Evolutionary conservation across 371 early-diverging fungal species (phyloP), one percentile per base, ranked within the genome.

Genomic region (Rhizopus delemar): DNA sequence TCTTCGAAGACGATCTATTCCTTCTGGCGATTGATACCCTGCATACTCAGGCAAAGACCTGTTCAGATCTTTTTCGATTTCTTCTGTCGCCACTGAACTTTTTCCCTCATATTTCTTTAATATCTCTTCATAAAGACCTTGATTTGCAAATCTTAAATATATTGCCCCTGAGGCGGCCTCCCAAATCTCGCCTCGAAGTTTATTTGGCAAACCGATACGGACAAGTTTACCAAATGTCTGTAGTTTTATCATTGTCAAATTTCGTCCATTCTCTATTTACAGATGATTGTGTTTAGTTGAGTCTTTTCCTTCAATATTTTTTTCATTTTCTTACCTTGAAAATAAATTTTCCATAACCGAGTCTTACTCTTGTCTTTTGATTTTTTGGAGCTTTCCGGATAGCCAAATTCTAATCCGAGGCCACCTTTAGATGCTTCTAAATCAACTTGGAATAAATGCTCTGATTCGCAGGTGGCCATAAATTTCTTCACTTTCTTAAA

Each of bases 1-100:
- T 15, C 94, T 80, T 8, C 99, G 87, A 50, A 98, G 78, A 4
- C 92, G 82, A 43, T 92, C 80, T 51, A 98, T 97, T 0, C 99
- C 99, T 63, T 97, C 90, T 13, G 84, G 81, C 0, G 82, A 86
- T 71, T 97, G 96, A 75, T 94, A 98, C 0, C 94, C 97, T 2
- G 87, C 69, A 66, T 97, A 96, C 67, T 98, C 98, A 0, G 98
- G 98, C 28, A 98, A 70, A 15, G 89, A 89, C 71, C 90, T 83
- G 60, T 93, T 95, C 55, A 98, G 68, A 66, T 98, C 99, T 76
- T 98, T 98, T 73, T 98, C 99, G 50, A 98, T 98, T 72, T 98
- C 99, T 55, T 97, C 99, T 0, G 87, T 84, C 4, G 92, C 88
- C n/a, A 88, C 65, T 0, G 91, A 90, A 49, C 66, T 76, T 55